Base-by-base conservation (phyloP, 352 stramenopile genomes). In the Thalassiosira mediterranea region DNA sequence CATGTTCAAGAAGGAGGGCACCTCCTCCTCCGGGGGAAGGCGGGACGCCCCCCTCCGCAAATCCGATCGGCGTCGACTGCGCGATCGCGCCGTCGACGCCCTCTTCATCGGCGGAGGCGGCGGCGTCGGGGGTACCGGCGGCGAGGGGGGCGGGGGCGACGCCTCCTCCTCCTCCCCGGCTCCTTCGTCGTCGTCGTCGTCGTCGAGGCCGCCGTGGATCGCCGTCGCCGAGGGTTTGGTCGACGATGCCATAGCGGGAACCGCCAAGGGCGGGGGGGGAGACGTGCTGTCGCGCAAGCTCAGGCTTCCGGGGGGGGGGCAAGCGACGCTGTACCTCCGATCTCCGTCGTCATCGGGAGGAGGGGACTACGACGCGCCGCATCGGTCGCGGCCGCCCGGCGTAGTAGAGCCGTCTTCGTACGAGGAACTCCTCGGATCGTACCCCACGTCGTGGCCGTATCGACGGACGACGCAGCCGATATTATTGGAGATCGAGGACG, bases 11-110 rank as follows among this genome's bases (percentile, higher is more conserved):
- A 87, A 87, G 49, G 59, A 79, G 40, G 76, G 66, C 23, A 83
- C 80, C 23, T 80, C 66, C 15, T 69, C 56, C n/a, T 47, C 37
- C 19, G 66, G 64, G 3, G 63, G 61, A 17, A 87, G 79, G 54
- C 83, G 80, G 44, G 72, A 92, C 64, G 68, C 72, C 8, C 76
- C 86, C 3, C 54, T 92, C 10, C 72, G 76, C 60, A 92, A 92
- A 66, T 90, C 81, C 10, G 83, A 90, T 59, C 69, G 79, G 23
- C 62, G 76, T 44, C 60, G 77, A 11, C 66, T 92, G 0, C 73
- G 79, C 19, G 57, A 86, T 72, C 54, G 76, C 8, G 65, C 65
- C 10, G 13, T 72, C 3, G 47, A 67, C 1, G 25, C 59, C 0
- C 72, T 84, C 19, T 84, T 87, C 60, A 48, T 64, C 26, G 51